Evolutionary conservation across 257 asterid genomes (phyloP), one percentile per base, ranked within the genome.

Genomic region (Solanum dulcamara): DNA sequence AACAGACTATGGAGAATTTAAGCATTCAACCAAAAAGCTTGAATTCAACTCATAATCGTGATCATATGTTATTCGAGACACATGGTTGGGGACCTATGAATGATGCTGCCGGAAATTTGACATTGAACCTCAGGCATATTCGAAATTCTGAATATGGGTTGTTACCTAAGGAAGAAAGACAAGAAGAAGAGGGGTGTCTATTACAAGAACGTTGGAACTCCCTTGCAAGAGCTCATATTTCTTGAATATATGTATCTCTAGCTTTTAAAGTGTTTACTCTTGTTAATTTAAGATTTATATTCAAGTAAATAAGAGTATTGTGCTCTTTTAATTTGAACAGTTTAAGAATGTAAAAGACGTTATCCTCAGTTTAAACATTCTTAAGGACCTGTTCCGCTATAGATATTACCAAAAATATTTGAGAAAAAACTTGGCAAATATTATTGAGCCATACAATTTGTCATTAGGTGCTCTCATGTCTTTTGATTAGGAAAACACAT

Each of bases 101-200:
- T 38, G 85, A 70, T n/a, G 83, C 44, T 2, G 85, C 83, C 10
- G 84, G 53, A 32, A 90, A 90, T 11, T 88, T 93, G 53, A 93
- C 94, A 2, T 59, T 93, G 88, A 90, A 91, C 71, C 92, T 92
- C 12, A 91, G 91, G 96, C 93, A 85, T 86, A 89, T 87, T 84
- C 92, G 90, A 64, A 82, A 60, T 64, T 87, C 93, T 0, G 90
- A 71, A 4, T 91, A 89, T 6, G 88, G 90, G 70, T 84, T 89
- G 28, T 60, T 87, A 46, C 82, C 86, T 3, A 88, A 86, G 44
- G 88, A 64, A 32, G 84, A 62, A 30, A 85, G 42, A 62, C 20
- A 12, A 2, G 48, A 87, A 80, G 88, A 87, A 51, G 80, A 71
- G 7, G 30, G 32, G 32, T 89, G 90, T 83, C 89, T 89, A 30